Base-by-base conservation (phyloP, 345 rosid species). In the Pistacia vera region DNA sequence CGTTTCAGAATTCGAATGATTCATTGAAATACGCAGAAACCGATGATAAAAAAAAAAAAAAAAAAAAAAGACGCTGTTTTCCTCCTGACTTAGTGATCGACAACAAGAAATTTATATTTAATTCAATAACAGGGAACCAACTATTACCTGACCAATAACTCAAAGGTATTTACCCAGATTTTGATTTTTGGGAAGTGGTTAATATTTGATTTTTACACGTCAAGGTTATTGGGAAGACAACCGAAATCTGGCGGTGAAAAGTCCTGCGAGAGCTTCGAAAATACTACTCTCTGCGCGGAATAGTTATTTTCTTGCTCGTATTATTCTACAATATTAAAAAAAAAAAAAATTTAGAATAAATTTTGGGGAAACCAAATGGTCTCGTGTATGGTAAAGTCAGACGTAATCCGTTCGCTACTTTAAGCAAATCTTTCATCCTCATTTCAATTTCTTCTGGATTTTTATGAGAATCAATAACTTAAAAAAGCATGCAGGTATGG, bases 191-290 rank as follows among this genome's bases (percentile, higher is more conserved):
- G 48, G 77, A 2, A 13, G 44, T 36, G 17, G 68, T 62, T 48
- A 46, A 38, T 54, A 30, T 59, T 38, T 68, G 63, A 54, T 70
- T 73, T 30, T 65, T 74, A 62, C 79, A 74, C 79, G 79, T 60
- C 76, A 70, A 74, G 73, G 22, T 18, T 77, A 49, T 62, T n/a
- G 71, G 71, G 55, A 65, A 56, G 71, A 66, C 71, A 35, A 62
- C 16, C 28, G 55, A 75, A 38, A 41, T 65, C 41, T 75, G 71
- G 65, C 41, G 36, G 70, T 74, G 70, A 64, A 41, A 20, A n/a
- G 51, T 46, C 12, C 44, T 12, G 20, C 16, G 36, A 48, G 38
- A 48, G 11, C 28, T 20, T 70, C 35, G 35, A 56, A 57, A 56
- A 56, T 25, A n/a, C 46, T 41, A 41, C 46, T 41, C 52, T 8